Evolutionary conservation across 1,139 yeast species (phyloP).

Genomic region (Saccharomyces uvarum): DNA sequence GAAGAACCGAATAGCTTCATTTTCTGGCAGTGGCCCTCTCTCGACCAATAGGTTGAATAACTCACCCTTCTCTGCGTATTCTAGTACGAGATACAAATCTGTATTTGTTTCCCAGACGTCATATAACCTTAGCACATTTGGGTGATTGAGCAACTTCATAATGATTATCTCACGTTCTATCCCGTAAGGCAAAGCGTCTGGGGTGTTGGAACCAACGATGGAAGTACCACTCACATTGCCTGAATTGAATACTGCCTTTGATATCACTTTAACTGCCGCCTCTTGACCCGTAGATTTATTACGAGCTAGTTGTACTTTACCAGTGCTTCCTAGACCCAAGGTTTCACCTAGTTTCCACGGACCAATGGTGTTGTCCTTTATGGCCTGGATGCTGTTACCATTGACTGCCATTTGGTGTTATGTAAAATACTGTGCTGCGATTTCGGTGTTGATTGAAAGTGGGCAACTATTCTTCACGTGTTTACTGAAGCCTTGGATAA

Average conservation of each 20-base stretch:
- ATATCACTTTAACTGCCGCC: conserved; percentile 95
- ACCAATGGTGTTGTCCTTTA: conserved; percentile 50
- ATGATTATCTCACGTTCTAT: conserved; percentile 93
- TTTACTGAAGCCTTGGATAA: background rate
- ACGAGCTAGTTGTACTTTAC: conserved; percentile 86
- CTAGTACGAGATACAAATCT: conserved; percentile 81
- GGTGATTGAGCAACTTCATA: conserved; percentile 85
- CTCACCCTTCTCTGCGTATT: conserved; percentile 97
- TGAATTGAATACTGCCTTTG: conserved; percentile 56
- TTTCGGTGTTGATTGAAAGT: background rate
- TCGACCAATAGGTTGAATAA: conserved; percentile 84
- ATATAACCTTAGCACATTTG: conserved; percentile 88
- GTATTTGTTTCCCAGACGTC: conserved; percentile 98
- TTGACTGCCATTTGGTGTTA: background rate
- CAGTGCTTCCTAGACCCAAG: conserved; percentile 90
- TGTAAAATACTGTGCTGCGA: background rate
- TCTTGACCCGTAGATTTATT: conserved; percentile 76
- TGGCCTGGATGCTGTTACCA: conserved; percentile 15
- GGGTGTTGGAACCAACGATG: conserved; percentile 38
- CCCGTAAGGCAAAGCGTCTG: conserved; percentile 75
- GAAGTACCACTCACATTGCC: conserved; percentile 20
- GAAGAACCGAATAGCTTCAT: conserved; percentile 83
- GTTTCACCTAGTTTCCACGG: conserved; percentile 97
- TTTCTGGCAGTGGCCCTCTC: conserved; percentile 79
- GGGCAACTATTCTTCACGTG: background rate